Conservation (phyloP, 192 early-diverging fungal species). For the Coemansia sp. region DNA sequence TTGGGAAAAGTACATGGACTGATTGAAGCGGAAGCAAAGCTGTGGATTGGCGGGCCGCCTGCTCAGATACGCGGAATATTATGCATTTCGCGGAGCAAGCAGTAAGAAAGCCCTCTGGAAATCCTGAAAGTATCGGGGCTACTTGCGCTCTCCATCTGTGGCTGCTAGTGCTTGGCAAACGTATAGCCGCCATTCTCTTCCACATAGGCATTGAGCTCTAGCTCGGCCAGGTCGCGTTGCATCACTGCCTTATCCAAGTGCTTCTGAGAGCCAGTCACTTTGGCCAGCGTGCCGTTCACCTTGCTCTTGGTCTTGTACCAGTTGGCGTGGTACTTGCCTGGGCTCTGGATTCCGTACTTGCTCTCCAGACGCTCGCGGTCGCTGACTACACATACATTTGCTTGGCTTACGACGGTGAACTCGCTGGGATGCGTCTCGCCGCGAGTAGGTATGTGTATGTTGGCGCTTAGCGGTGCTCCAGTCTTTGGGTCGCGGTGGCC, state of each 20-base stretch:
- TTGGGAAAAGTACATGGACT: background rate
- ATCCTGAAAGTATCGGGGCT: background rate
- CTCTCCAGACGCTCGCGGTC: constrained; percentile 18
- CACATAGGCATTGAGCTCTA: constrained; percentile 43
- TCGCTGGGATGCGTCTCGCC: constrained; percentile 45
- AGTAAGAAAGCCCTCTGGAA: background rate
- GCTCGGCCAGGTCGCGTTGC: constrained; percentile 38
- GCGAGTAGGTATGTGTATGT: constrained; percentile 36
- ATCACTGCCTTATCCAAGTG: constrained; percentile 26
- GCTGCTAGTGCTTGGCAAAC: constrained; percentile 24
- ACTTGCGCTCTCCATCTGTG: background rate
- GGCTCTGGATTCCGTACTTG: constrained; percentile 33
- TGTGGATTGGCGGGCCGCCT: background rate
- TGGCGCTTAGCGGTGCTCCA: constrained; percentile 28
- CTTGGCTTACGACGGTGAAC: constrained; percentile 10
- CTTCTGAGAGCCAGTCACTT: constrained; percentile 33
- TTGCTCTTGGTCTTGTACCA: constrained; percentile 47
- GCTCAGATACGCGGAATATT: background rate
- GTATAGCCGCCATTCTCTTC: constrained; percentile 36
- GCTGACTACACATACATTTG: constrained; percentile 1
- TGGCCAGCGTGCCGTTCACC: constrained; percentile 24
- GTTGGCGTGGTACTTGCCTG: constrained; percentile 49
- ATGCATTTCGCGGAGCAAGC: background rate
- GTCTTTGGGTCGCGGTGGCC: constrained; percentile 51
- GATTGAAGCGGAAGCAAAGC: background rate